Conservation (phyloP, 192 early-diverging fungal species). For the Rhizophagus clarus region DNA sequence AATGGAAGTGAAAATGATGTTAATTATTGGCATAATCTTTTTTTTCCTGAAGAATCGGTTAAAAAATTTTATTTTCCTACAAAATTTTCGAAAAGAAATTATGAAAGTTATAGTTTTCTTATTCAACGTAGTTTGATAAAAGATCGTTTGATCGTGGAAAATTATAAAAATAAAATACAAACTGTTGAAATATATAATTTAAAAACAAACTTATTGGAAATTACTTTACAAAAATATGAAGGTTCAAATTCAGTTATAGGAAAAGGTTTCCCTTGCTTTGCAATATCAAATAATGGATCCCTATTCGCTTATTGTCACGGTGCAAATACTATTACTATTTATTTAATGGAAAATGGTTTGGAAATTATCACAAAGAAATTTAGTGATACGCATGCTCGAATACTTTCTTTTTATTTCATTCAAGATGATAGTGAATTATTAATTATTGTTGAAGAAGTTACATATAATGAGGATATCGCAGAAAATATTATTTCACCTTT, state of each 20-base stretch:
- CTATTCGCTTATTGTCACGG: background rate
- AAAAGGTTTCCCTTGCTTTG: background rate
- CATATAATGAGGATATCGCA: background rate
- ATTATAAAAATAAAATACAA: background rate
- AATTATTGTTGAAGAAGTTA: background rate
- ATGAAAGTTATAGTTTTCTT: too few species aligned
- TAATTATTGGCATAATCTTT: background rate
- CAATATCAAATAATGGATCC: background rate
- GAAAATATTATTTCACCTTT: background rate
- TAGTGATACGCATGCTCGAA: background rate
- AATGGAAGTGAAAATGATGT: background rate
- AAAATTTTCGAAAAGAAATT: too few species aligned
- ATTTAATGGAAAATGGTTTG: slow-evolving; percentile 10
- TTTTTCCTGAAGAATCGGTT: background rate
- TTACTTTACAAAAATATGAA: background rate
- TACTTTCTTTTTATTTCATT: background rate
- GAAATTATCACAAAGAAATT: background rate
- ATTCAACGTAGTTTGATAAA: background rate
- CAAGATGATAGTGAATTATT: background rate
- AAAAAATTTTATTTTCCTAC: too few species aligned
- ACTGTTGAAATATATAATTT: background rate
- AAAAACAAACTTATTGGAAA: background rate
- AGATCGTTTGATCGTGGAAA: background rate
- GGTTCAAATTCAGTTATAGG: background rate
- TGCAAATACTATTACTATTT: background rate